A percentile compares a stretch with the other conserved stretches of the same genome.
phyloP scores from a whole-genome alignment of 805 yeast species.

The Wickerhamiella dianesei region DNA sequence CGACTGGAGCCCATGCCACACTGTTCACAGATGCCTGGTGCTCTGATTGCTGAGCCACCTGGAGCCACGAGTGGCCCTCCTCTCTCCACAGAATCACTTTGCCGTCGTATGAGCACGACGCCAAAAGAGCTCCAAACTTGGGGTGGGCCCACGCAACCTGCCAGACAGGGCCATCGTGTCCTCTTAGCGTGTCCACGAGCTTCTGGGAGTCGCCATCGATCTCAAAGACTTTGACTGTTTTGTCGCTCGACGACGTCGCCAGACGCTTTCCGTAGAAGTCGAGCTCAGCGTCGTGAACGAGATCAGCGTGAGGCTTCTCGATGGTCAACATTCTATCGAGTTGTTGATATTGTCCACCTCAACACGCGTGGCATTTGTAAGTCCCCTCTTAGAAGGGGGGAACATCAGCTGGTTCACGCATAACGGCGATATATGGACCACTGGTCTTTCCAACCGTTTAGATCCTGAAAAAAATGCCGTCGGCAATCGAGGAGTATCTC shows the following conservation, averaged over 20 bases:
- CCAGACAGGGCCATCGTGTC: constrained; percentile 98
- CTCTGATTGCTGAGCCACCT: constrained; percentile 70
- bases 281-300: constrained; percentile 91
- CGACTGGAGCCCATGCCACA: constrained; percentile 95
- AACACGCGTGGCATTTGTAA: neutral
- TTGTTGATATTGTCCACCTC: neutral
- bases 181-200: constrained; percentile 69
- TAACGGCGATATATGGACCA: neutral
- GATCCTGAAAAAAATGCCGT: neutral
- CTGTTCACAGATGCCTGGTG: constrained; percentile 93
- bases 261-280: constrained; percentile 93
- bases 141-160: constrained; percentile 99
- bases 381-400: neutral
- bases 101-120: constrained; percentile 92
- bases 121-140: constrained; percentile 86
- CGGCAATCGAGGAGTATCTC: constrained; percentile 62
- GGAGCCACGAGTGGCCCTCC: constrained; percentile 77
- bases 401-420: neutral
- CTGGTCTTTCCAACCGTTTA: no score
- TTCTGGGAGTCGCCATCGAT: constrained; percentile 75
- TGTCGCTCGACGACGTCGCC: constrained; percentile 94
- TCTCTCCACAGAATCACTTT: constrained; percentile 91
- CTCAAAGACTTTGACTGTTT: constrained; percentile 87
- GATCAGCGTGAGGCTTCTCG: constrained; percentile 75
- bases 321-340: constrained; percentile 49